A percentile compares a stretch with the other conserved stretches of the same genome.
These are phyloP conservation scores for Sugiyamaella floridensis DNA, from an alignment of 805 yeast genomes.

Conservation along the genomic window DNA sequence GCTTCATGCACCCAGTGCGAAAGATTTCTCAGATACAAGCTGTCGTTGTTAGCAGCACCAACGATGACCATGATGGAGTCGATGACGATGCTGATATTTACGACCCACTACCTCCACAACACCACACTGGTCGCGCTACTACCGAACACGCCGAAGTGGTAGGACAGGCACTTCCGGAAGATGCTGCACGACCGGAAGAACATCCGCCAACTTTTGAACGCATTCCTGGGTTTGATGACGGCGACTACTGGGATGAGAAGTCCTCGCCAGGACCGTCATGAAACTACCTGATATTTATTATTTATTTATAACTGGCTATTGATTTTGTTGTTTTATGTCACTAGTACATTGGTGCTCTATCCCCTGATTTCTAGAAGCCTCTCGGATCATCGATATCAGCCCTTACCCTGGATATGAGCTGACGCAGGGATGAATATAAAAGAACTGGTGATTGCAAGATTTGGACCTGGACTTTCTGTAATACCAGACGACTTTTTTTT, in stretches of 20 bases:
- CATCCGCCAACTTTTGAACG: slow-evolving; percentile 40
- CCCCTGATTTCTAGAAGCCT: background rate
- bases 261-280: slow-evolving; percentile 3
- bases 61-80: slow-evolving; percentile 4
- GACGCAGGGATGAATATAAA: background rate
- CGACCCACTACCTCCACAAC: slow-evolving; percentile 3
- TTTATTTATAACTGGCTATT: background rate
- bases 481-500: background rate
- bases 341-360: background rate
- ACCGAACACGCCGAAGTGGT: background rate
- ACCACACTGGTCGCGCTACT: background rate
- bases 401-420: background rate
- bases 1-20: background rate
- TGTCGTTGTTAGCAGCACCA: background rate
- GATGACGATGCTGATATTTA: slow-evolving; percentile 20
- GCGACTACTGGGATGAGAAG: slow-evolving; percentile 44
- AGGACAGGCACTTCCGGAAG: background rate
- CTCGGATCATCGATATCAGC: background rate
- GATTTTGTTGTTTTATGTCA: background rate
- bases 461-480: background rate
- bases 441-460: background rate
- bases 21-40: background rate
- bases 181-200: slow-evolving; percentile 4
- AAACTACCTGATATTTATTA: background rate
- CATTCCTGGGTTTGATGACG: slow-evolving; percentile 39